Percentiles rank a stretch among this genome's conserved stretches.
Evolutionary conservation across 2,329 filamentous ascomycete species (phyloP).

Genomic region (Fusarium sp.): DNA sequence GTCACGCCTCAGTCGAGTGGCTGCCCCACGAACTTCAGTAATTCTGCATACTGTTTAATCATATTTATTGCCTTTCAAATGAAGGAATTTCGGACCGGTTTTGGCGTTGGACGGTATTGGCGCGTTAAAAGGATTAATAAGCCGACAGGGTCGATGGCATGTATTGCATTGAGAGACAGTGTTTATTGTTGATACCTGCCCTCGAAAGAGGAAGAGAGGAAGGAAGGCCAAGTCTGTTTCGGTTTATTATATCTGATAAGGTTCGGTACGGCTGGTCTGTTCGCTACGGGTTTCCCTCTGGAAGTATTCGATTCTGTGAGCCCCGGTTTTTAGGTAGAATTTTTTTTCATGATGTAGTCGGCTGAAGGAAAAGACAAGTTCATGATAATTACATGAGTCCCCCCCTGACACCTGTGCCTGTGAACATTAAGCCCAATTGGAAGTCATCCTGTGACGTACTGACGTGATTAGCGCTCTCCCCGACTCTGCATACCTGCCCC

Average conservation of each 20-base stretch:
- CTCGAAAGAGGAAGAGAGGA: conserved; percentile 13
- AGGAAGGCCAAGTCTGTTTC: conserved; percentile 14
- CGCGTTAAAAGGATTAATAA: conserved; percentile 25
- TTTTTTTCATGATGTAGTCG: conserved; percentile 30
- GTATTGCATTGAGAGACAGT: conserved; percentile 23
- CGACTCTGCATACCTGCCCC: conserved; percentile 32
- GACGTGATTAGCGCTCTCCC: conserved; percentile 32
- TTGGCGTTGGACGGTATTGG: conserved; percentile 40
- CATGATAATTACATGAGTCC: conserved; percentile 28
- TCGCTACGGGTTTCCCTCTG: conserved; percentile 20
- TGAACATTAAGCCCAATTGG: conserved; percentile 17
- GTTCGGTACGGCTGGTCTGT: conserved; percentile 1
- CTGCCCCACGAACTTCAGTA: conserved; percentile 15
- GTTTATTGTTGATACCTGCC: conserved; percentile 26
- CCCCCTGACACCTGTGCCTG: neutral
- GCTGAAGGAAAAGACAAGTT: conserved; percentile 32
- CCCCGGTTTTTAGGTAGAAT: conserved; percentile 33
- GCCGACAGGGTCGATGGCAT: conserved; percentile 12
- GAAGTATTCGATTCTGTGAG: conserved; percentile 28
- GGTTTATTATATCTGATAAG: conserved; percentile 10
- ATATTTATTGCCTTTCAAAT: conserved; percentile 21
- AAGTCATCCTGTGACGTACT: conserved; percentile 32
- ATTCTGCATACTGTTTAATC: conserved; percentile 31
- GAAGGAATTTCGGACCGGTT: conserved; percentile 30
- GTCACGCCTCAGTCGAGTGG: conserved; percentile 12